A percentile compares a stretch with the other conserved stretches of the same genome.
phyloP scores from a whole-genome alignment of 768 basidiomycete genomes.

The Udeniomyces megalosporus region DNA sequence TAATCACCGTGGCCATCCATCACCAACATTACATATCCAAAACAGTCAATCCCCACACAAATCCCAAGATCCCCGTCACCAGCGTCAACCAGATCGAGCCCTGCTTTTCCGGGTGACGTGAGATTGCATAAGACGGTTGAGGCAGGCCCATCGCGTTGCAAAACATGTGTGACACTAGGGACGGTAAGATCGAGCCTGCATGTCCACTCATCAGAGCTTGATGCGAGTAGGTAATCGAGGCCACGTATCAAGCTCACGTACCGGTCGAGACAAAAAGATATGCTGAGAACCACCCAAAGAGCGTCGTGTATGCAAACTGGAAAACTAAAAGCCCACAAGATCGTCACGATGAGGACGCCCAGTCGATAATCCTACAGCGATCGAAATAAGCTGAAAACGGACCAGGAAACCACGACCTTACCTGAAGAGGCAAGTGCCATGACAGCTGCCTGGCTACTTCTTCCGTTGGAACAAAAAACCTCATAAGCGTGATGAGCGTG shows the following conservation, averaged over 20 bases:
- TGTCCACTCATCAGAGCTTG: too few relatives aligned
- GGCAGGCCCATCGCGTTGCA: slow-evolving; percentile 94
- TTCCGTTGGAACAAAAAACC: slow-evolving; percentile 55
- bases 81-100: background rate
- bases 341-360: too few relatives aligned
- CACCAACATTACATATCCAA: too few relatives aligned
- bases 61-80: slow-evolving; percentile 1
- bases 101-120: slow-evolving; percentile 33
- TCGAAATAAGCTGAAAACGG: background rate
- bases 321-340: slow-evolving; percentile 61
- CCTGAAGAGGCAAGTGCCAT: slow-evolving; percentile 43
- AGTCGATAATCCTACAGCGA: too few relatives aligned
- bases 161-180: slow-evolving; percentile 66
- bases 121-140: slow-evolving; percentile 43
- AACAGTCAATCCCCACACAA: background rate
- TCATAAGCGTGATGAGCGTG: slow-evolving; percentile 90
- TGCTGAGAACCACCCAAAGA: slow-evolving; percentile 78
- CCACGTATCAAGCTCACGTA: slow-evolving; percentile 7
- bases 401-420: slow-evolving; percentile 23
- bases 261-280: slow-evolving; percentile 75
- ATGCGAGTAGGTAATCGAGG: background rate
- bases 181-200: slow-evolving; percentile 48
- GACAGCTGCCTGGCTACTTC: slow-evolving; percentile 46
- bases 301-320: slow-evolving; percentile 75
- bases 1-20: too few relatives aligned